Evolutionary conservation across 352 stramenopile species (phyloP), one percentile per base, ranked within the genome.

Genomic region (Globisporangium echinulatum): DNA sequence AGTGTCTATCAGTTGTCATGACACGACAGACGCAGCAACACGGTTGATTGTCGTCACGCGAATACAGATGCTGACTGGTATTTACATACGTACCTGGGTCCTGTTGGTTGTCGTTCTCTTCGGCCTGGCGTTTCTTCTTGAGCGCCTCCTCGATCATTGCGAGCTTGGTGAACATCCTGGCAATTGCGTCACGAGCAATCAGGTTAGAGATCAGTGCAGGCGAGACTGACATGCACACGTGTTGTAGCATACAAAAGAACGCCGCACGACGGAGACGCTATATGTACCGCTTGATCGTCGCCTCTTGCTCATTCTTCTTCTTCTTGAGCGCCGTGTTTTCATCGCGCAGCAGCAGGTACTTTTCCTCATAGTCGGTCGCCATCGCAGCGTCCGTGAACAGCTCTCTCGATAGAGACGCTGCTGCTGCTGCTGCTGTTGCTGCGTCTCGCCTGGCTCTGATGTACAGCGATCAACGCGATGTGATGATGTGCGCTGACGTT

Each of bases 301-400:
- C 77, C 58, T 96, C 85, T 70, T 96, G 87, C 64, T 96, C 86
- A 80, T 96, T 95, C 66, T 94, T 95, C 74, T 94, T 94, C 66
- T 85, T 86, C 77, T 94, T 95, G 47, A 96, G 82, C 69, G 71
- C 66, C 49, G 70, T 79, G 68, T 95, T 92, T 73, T 94, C 85
- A 46, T 96, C 86, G 36, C 87, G 79, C 61, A 95, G 70, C 52
- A 74, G 62, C 67, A 94, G 56, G 67, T 90, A 96, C 67, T 88
- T 90, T 65, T 94, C 82, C 69, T 96, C 84, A 70, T 80, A 94
- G 37, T 88, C 75, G 43, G 56, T 68, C 48, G 72, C 62, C 80
- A 85, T 88, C 14, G 62, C 25, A 33, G 2, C 25, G 25, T 33
- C 25, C 25, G 25, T 33, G 25, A 33, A 33, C 25, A 33, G 25